Evolutionary conservation across 1,284 basidiomycete genomes (phyloP).

Genomic region (Thelephora terrestris): DNA sequence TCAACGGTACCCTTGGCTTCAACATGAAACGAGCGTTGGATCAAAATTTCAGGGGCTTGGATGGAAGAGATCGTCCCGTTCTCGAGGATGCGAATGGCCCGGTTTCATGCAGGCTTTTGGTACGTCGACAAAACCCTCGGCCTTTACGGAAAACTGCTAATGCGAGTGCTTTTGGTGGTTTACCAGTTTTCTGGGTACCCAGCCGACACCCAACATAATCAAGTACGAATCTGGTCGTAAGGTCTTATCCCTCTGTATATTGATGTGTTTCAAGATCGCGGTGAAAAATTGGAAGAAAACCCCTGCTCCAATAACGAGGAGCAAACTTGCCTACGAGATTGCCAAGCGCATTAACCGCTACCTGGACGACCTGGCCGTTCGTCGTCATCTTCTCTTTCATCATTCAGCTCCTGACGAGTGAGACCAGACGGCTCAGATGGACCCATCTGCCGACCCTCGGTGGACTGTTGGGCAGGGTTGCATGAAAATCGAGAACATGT

Average conservation of each 20-base stretch:
- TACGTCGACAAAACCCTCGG: not conserved
- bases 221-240: not conserved
- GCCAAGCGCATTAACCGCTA: not conserved
- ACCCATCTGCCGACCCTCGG: not conserved
- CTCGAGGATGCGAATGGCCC: not conserved
- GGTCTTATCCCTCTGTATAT: not conserved
- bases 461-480: not conserved
- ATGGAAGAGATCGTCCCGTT: not conserved
- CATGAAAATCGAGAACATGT: not conserved
- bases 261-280: not conserved
- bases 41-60: not conserved
- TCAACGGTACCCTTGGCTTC: no score
- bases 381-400: no score
- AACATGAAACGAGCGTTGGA: not conserved
- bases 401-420: no score
- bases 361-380: not conserved
- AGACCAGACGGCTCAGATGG: no score
- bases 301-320: not conserved
- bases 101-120: not conserved
- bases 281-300: not conserved
- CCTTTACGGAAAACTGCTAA: not conserved
- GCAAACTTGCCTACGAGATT: not conserved
- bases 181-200: not conserved
- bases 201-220: not conserved
- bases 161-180: not conserved